Evolutionary conservation across 768 basidiomycete species (phyloP), one percentile per base, ranked within the genome.

Genomic region (Lactifluus echinatus): DNA sequence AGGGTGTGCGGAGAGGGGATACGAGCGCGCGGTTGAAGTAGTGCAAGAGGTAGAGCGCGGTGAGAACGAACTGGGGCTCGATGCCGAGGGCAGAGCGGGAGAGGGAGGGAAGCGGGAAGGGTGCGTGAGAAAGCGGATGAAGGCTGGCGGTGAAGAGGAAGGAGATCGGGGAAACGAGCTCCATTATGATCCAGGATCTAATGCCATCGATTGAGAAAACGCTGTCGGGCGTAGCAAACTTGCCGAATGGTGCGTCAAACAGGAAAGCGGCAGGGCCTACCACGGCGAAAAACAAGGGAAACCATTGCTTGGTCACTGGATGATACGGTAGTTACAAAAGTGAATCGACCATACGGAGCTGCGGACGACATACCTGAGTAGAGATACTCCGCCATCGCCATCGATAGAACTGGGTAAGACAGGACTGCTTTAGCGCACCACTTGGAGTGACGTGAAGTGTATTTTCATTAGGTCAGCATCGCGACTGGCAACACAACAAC

Each of bases 1-100:
- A 82, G 0, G 93, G 88, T 0, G 90, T 85, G 57, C 89, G 79
- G 4, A 95, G 73, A 6, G 91, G 89, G 2, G 84, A 87, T 31
- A 96, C 64, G 49, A 93, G 55, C 4, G 90, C 82, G 49, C 94
- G 88, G 70, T 95, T 93, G 51, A 79, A 60, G 71, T 97, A 95
- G 73, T 96, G 93, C 1, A 76, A 53, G 48, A 93, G 68, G 70
- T 78, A 94, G 50, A 86, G 74, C 7, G 67, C 60, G 14, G 76
- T 74, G 53, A 91, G 75, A 49, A 89, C 50, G 21, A 72, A 34
- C 19, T 62, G 60, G 14, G 63, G 63, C 4, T 11, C 42, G 17
- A 53, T 33, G 2, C 23, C 50, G 15, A 50, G 34, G n/a, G 42
- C 31, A 70, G 37, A 80, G 75, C 0, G 80, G 74, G 50, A 69